Conservation (phyloP, 805 yeast genomes). For the Nakazawaea ambrosiae region DNA sequence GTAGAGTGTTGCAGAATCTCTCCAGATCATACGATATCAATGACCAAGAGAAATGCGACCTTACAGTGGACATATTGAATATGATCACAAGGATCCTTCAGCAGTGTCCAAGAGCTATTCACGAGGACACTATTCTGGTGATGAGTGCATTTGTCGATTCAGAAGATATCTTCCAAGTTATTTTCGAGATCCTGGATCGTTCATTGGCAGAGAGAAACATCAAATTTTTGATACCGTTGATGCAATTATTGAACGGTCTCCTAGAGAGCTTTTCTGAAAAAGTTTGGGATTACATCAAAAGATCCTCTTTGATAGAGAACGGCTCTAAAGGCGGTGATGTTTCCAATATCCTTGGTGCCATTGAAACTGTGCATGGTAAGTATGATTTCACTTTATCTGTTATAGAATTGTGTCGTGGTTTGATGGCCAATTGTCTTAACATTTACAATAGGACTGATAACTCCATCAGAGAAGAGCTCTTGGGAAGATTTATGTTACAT, state of each 20-base stretch:
- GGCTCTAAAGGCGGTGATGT: slow-evolving; percentile 62
- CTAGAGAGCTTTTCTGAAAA: slow-evolving; percentile 48
- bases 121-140: slow-evolving; percentile 20
- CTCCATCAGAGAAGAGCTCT: slow-evolving; percentile 43
- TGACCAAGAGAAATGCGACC: slow-evolving; percentile 28
- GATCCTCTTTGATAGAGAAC: slow-evolving; percentile 57
- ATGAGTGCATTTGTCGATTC: slow-evolving; percentile 29
- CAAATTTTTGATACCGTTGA: slow-evolving; percentile 34
- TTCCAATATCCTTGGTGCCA: slow-evolving; percentile 55
- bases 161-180: slow-evolving; percentile 37
- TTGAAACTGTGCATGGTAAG: slow-evolving; percentile 64
- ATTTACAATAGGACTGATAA: slow-evolving; percentile 29
- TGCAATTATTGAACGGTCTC: slow-evolving; percentile 43
- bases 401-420: slow-evolving; percentile 44
- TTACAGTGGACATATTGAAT: slow-evolving; percentile 42
- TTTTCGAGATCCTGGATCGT: slow-evolving; percentile 63
- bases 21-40: slow-evolving; percentile 31
- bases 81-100: slow-evolving; percentile 41
- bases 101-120: slow-evolving; percentile 27
- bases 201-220: slow-evolving; percentile 51
- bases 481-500: slow-evolving; percentile 48
- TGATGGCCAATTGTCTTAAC: slow-evolving; percentile 44
- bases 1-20: slow-evolving; percentile 66
- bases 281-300: slow-evolving; percentile 74
- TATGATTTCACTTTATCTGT: slow-evolving; percentile 58